Base-by-base conservation (phyloP, 352 stramenopile species). In the Peronosclerospora sorghi region DNA sequence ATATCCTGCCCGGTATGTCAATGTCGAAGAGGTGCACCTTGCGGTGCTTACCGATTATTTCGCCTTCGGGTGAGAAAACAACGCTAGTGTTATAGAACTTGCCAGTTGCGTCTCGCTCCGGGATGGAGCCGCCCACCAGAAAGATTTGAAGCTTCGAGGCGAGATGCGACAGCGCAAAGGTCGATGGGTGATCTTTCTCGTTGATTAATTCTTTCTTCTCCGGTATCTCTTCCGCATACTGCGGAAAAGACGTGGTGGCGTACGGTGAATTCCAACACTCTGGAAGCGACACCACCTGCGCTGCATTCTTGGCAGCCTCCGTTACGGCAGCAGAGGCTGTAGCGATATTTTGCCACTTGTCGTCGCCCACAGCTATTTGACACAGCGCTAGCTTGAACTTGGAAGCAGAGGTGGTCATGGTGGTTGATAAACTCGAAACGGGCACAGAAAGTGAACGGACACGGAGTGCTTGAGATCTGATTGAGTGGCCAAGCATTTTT, bases 1-100 rank as follows among this genome's bases (percentile, higher is more conserved):
- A 97, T 57, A 99, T 98, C 37, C 95, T 96, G 39, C 96, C 96
- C 1, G 96, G 96, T 28, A 99, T 92, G 59, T 99, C 89, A 37
- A 99, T 98, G 68, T 99, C 96, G 67, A 99, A 99, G 5, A 99
- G 68, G 65, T 99, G 96, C 14, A 98, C 83, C 69, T 99, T 99
- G 49, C 96, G 85, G 77, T 99, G 96, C 77, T 99, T 99, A 14
- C 80, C 96, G 13, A 99, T 54, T 32, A 99, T 83, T 44, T 84
- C 66, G 0, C 97, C 97, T 14, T 87, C 57, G 5, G 95, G 91
- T 54, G 86, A 85, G 32, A 98, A 86, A n/a, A 98, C 75, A 4
- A 99, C 73, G 51, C 93, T 97, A n/a, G 96, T 99, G 78, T 99
- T 99, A 85, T 97, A 99, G 44, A 99, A 74, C 32, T 90, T 92